A percentile compares a stretch with the other conserved stretches of the same genome.
Evolutionary conservation across 352 stramenopile species (phyloP).

Genomic region (Albugo laibachii): DNA sequence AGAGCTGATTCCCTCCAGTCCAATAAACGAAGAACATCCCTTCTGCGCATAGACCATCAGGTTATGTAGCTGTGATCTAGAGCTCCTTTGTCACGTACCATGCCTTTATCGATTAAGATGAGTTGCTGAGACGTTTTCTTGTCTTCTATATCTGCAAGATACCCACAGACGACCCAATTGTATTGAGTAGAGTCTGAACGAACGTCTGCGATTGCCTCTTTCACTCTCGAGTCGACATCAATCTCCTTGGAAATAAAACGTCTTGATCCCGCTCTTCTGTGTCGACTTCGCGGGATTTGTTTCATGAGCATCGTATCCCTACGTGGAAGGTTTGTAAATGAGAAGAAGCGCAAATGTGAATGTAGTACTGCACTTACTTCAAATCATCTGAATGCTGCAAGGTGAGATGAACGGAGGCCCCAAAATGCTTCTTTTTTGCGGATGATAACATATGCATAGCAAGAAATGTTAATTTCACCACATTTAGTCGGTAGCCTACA

Average conservation of each 20-base stretch:
- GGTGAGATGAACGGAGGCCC: constrained; percentile 48
- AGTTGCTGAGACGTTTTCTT: constrained; percentile 39
- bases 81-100: constrained; percentile 17
- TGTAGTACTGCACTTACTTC: constrained; percentile 17
- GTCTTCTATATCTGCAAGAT: constrained; percentile 30
- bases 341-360: neutral
- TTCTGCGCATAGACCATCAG: constrained; percentile 19
- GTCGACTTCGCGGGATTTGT: constrained; percentile 24
- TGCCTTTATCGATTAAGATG: constrained; percentile 67
- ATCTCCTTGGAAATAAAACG: constrained; percentile 67
- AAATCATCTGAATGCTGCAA: constrained; percentile 59
- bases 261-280: constrained; percentile 41
- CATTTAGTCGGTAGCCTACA: neutral
- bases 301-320: constrained; percentile 47
- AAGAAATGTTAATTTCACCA: neutral
- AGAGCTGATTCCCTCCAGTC: constrained; percentile 56
- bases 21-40: constrained; percentile 63
- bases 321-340: neutral
- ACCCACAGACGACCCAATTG: constrained; percentile 74
- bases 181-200: constrained; percentile 56
- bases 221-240: constrained; percentile 54
- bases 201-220: constrained; percentile 52
- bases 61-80: neutral
- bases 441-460: neutral
- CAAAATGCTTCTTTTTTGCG: constrained; percentile 47